Evolutionary conservation across 2,329 filamentous ascomycete species (phyloP).

Genomic region (Dichotomopilus funicola): DNA sequence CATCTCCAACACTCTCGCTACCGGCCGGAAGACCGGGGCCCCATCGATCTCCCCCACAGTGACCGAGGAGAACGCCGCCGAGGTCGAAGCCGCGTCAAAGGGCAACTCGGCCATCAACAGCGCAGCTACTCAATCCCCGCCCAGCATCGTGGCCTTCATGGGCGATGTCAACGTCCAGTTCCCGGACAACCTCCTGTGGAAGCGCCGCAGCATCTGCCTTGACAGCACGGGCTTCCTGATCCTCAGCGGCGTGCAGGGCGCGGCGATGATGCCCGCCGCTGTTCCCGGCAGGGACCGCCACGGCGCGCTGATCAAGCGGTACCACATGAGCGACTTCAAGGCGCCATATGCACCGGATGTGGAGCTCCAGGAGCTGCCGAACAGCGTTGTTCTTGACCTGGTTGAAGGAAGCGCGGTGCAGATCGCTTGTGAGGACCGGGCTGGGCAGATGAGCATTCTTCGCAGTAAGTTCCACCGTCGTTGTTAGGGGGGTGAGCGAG

Average conservation of each 20-base stretch:
- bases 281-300: constrained; percentile 47
- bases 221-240: constrained; percentile 79
- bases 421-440: constrained; percentile 56
- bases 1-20: constrained; percentile 47
- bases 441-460: constrained; percentile 50
- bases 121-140: constrained; percentile 22
- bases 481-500: not conserved
- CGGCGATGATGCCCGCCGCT: constrained; percentile 26
- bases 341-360: constrained; percentile 77
- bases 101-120: constrained; percentile 9
- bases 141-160: constrained; percentile 57
- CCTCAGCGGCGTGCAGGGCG: constrained; percentile 61
- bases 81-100: constrained; percentile 26
- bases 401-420: constrained; percentile 56
- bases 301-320: constrained; percentile 57
- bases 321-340: constrained; percentile 79
- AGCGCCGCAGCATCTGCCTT: constrained; percentile 80
- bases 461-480: constrained; percentile 38
- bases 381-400: constrained; percentile 65
- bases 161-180: constrained; percentile 97
- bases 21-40: constrained; percentile 39
- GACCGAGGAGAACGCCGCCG: constrained; percentile 41
- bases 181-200: constrained; percentile 93
- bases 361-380: constrained; percentile 85
- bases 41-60: constrained; percentile 46